Conservation (phyloP, 106 monocot species). For the Platanthera zijinensis region DNA sequence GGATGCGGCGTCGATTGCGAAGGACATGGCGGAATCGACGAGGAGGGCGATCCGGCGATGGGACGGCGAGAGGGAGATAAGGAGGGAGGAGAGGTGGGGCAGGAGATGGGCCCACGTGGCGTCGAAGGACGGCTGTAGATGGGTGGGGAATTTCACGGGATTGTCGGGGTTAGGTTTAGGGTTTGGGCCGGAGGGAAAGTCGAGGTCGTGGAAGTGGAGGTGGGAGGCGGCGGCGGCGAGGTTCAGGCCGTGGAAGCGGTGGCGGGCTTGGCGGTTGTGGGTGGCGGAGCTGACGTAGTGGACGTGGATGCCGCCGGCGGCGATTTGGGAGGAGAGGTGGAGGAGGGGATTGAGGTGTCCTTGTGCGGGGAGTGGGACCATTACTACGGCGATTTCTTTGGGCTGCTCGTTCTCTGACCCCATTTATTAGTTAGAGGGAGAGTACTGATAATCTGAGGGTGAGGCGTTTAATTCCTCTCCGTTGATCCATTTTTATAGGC, state of each 20-base stretch:
- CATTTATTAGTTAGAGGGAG: neutral
- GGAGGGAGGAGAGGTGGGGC: slow-evolving; percentile 19
- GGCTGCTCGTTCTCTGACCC: neutral
- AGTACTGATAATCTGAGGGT: too few species aligned
- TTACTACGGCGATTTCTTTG: slow-evolving; percentile 13
- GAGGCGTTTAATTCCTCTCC: too few species aligned
- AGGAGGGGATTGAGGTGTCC: slow-evolving; percentile 81
- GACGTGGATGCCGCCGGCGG: slow-evolving; percentile 20
- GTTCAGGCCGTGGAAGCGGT: neutral
- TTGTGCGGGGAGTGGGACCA: slow-evolving; percentile 57
- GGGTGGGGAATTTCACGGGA: slow-evolving; percentile 7
- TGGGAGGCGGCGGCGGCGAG: neutral
- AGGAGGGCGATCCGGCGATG: slow-evolving; percentile 39
- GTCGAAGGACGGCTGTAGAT: neutral
- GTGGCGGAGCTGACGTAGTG: slow-evolving; percentile 53
- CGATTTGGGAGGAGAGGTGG: slow-evolving; percentile 43
- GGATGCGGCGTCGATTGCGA: slow-evolving; percentile 23
- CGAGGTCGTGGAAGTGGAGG: neutral
- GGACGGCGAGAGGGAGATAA: slow-evolving; percentile 27
- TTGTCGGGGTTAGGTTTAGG: slow-evolving; percentile 1
- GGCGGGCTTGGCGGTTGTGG: slow-evolving; percentile 53
- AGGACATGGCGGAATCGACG: slow-evolving; percentile 72
- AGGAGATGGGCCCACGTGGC: slow-evolving; percentile 13
- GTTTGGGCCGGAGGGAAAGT: neutral
- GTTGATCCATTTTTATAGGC: too few species aligned